Evolutionary conservation across 352 stramenopile species (phyloP), one percentile per base, ranked within the genome.

Genomic region (Pythium chondricola): DNA sequence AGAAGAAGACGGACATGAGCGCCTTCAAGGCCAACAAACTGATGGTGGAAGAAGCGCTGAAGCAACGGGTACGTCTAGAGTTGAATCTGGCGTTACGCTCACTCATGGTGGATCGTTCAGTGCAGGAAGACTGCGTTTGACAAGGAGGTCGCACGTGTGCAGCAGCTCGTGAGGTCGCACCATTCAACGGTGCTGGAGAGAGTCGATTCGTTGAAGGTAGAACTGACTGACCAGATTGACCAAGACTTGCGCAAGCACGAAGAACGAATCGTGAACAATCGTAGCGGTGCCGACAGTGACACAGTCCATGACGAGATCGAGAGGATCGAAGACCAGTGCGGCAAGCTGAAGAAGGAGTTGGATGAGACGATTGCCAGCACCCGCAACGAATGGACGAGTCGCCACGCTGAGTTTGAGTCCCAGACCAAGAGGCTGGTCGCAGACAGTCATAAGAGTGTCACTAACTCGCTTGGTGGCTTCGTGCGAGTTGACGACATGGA

Each of bases 101-200:
- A n/a, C 29, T 49, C 20, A n/a, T 22, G n/a, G 40, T 38, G 26
- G 31, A 42, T 17, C 39, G 17, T 30, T 3, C 26, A 82, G 71
- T 80, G 71, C 43, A 71, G 73, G n/a, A 86, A 81, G 33, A 14
- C 57, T 8, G 62, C 54, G 9, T 67, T 83, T 31, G 71, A 81
- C 35, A 57, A 61, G n/a, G 71, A 83, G 55, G 42, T 86, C 2
- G 25, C 67, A 20, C 52, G 18, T 1, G 25, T 86, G 3, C 63
- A 79, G 6, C 55, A 77, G 6, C n/a, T 64, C 1, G 45, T 77
- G 11, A 49, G 58, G 20, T 22, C 60, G 7, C 56, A 83, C 11
- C 42, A 67, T 9, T 36, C 54, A 7, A 46, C 47, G 2, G 36
- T 58, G 16, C 27, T 61, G 1, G 53, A 69, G 35, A 30, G 32